Conservation (phyloP, 768 basidiomycete genomes). For the Trichaptum fuscoviolaceum region DNA sequence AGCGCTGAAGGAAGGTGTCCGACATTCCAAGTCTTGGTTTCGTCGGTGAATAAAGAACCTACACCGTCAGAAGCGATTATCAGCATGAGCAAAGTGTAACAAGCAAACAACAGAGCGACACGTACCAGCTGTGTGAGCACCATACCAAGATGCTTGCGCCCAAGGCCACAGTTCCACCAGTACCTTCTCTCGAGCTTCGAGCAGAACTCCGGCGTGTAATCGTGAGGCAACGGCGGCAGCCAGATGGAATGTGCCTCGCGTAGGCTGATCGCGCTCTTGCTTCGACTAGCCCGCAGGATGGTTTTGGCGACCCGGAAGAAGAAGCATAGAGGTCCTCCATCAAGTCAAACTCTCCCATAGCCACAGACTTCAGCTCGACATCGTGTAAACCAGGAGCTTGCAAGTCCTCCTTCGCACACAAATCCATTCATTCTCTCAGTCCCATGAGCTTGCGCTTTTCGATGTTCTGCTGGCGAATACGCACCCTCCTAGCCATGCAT, state of each 20-base stretch:
- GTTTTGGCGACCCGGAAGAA: constrained; percentile 20
- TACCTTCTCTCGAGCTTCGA: constrained; percentile 81
- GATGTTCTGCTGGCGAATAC: constrained; percentile 86
- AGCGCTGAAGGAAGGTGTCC: no score
- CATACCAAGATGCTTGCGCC: no score
- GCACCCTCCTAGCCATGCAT: constrained; percentile 84
- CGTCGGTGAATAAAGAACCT: no score
- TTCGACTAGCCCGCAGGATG: constrained; percentile 36
- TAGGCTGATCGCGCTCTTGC: constrained; percentile 41
- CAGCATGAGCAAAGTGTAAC: no score
- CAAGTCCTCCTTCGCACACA: constrained; percentile 66
- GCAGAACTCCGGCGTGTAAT: constrained; percentile 89
- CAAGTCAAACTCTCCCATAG: constrained; percentile 28
- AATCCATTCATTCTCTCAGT: constrained; percentile 82
- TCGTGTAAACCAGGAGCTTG: constrained; percentile 68
- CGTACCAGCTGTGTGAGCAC: no score
- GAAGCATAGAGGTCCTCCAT: constrained; percentile 19
- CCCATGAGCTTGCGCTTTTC: constrained; percentile 82
- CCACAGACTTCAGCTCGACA: constrained; percentile 44
- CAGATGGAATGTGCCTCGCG: constrained; percentile 56
- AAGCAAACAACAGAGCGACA: no score
- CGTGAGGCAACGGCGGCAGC: constrained; percentile 65
- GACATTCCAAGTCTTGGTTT: no score
- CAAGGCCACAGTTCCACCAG: constrained; percentile 88
- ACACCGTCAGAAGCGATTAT: no score